phyloP scores from a whole-genome alignment of 192 early-diverging fungal genomes.

The Umbelopsis vinacea region DNA sequence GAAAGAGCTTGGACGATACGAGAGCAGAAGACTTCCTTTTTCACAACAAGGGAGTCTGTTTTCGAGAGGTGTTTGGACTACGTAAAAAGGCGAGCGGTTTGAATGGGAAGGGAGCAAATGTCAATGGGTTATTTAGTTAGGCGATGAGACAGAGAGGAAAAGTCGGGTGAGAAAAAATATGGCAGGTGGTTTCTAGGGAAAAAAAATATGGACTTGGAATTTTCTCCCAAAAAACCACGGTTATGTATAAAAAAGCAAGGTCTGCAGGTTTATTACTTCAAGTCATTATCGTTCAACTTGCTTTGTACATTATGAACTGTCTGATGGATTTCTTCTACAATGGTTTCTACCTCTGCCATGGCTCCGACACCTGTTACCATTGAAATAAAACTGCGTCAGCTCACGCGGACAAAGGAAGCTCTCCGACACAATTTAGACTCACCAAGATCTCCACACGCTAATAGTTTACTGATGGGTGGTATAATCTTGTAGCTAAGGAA shows the following conservation, averaged over 20 bases:
- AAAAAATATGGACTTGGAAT: too few species aligned
- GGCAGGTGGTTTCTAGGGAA: background rate
- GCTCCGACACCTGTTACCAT: constrained; percentile 70
- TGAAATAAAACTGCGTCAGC: too few species aligned
- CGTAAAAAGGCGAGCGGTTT: too few species aligned
- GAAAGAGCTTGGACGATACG: background rate
- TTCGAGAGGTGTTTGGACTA: background rate
- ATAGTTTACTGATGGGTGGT: constrained; percentile 77
- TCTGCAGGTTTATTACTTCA: background rate
- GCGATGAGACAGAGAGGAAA: background rate
- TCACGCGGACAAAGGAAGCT: too few species aligned
- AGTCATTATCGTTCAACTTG: constrained; percentile 3
- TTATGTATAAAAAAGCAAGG: background rate
- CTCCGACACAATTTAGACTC: constrained; percentile 18
- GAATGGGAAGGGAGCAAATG: too few species aligned
- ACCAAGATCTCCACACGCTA: constrained; percentile 93
- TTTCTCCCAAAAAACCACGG: too few species aligned
- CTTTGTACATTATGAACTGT: constrained; percentile 5
- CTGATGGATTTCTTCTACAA: constrained; percentile 51
- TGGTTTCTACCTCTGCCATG: constrained; percentile 81
- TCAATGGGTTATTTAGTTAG: background rate
- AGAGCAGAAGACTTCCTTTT: constrained; percentile 13
- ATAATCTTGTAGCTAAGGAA: constrained; percentile 69
- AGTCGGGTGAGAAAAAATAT: background rate
- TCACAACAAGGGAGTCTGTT: constrained; percentile 1